A percentile compares a stretch with the other conserved stretches of the same genome.
Evolutionary conservation across 225 moss, liverwort and hornwort species (phyloP).

Genomic region (Bryoerythrophyllum caledonicum): DNA sequence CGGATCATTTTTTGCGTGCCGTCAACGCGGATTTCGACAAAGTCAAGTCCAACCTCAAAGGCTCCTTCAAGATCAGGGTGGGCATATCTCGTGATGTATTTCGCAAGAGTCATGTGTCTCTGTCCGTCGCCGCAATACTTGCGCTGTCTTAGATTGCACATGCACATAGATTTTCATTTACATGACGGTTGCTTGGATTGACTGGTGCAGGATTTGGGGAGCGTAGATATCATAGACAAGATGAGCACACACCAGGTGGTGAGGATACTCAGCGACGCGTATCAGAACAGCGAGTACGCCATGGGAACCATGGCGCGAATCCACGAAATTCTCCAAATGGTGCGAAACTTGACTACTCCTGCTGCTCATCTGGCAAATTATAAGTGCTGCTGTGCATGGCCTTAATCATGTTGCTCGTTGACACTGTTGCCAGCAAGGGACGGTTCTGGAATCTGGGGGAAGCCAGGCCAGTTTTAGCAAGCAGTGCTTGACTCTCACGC

Average conservation of each 20-base stretch:
- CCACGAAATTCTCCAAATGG: slow-evolving; percentile 50
- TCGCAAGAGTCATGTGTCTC: not conserved
- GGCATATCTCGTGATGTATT: slow-evolving; percentile 6
- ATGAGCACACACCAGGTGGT: slow-evolving; percentile 60
- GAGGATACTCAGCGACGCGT: slow-evolving; percentile 47
- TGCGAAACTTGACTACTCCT: slow-evolving; percentile 10
- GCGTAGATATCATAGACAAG: slow-evolving; percentile 50
- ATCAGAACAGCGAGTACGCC: slow-evolving; percentile 47
- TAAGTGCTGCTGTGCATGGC: not conserved
- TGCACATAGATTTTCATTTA: not conserved
- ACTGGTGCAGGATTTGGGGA: slow-evolving; percentile 51
- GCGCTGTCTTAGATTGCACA: not conserved
- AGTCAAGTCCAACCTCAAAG: slow-evolving; percentile 56
- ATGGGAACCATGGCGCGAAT: slow-evolving; percentile 50
- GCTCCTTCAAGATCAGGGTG: slow-evolving; percentile 63
- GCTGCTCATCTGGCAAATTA: not conserved
- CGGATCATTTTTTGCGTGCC: slow-evolving; percentile 63
- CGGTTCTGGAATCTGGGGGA: slow-evolving; percentile 59
- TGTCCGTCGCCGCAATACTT: not conserved
- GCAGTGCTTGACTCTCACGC: slow-evolving; percentile 62
- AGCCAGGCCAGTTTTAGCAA: slow-evolving; percentile 71
- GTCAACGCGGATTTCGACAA: slow-evolving; percentile 63
- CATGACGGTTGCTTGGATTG: not conserved
- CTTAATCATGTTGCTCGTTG: not conserved
- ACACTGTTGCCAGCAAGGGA: slow-evolving; percentile 57